phyloP scores from a whole-genome alignment of 805 yeast species.

The Teunomyces pallodes region DNA sequence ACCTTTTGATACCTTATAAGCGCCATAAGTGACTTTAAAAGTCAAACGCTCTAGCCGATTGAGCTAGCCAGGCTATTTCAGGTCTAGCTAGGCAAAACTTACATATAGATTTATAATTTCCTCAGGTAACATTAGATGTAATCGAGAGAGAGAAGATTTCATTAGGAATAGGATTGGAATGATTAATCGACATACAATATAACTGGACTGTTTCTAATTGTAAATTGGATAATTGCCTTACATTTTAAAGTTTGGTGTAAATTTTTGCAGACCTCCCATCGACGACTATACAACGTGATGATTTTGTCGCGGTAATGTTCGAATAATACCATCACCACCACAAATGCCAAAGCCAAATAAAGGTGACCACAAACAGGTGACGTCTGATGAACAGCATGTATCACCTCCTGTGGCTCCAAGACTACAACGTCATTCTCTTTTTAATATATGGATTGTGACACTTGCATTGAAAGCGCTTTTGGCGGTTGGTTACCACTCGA shows the following conservation, averaged over 20 bases:
- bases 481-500: slow-evolving; percentile 75
- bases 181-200: too few relatives aligned
- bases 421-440: slow-evolving; percentile 20
- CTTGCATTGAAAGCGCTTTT: slow-evolving; percentile 34
- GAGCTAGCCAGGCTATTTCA: slow-evolving; percentile 24
- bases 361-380: not conserved
- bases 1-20: slow-evolving; percentile 20
- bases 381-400: not conserved
- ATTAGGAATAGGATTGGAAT: too few relatives aligned
- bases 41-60: slow-evolving; percentile 29
- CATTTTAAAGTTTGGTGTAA: not conserved
- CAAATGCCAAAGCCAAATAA: slow-evolving; percentile 1
- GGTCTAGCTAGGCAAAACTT: not conserved
- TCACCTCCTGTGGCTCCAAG: not conserved
- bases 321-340: not conserved
- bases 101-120: not conserved
- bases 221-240: too few relatives aligned
- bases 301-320: not conserved
- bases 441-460: slow-evolving; percentile 36
- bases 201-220: too few relatives aligned
- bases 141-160: too few relatives aligned
- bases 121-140: too few relatives aligned
- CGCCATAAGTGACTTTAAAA: slow-evolving; percentile 13
- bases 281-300: not conserved
- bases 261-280: not conserved